These are phyloP conservation scores for Ogataea saltuana DNA, from an alignment of 805 yeast genomes.

Conservation along the genomic window DNA sequence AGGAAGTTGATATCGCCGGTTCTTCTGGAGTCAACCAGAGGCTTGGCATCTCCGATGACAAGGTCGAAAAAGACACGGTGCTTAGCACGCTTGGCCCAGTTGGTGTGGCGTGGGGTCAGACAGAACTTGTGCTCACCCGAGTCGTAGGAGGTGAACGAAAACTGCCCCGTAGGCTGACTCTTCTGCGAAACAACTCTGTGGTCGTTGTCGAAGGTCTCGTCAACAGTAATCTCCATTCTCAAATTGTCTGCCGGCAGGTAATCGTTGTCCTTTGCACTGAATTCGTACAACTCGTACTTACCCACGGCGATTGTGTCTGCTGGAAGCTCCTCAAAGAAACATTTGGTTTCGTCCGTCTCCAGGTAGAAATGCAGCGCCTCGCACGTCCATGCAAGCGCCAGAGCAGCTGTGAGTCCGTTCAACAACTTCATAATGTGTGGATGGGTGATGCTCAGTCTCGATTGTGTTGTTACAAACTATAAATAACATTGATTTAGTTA, in stretches of 20 bases:
- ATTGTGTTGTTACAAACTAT: background rate
- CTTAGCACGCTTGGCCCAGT: slow-evolving; percentile 46
- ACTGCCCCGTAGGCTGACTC: slow-evolving; percentile 63
- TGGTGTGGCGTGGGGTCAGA: slow-evolving; percentile 52
- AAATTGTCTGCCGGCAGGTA: slow-evolving; percentile 57
- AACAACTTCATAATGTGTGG: slow-evolving; percentile 20
- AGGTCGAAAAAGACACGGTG: slow-evolving; percentile 74
- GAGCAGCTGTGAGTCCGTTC: slow-evolving; percentile 12
- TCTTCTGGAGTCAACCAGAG: slow-evolving; percentile 67
- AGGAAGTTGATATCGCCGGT: slow-evolving; percentile 54
- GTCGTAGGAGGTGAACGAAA: slow-evolving; percentile 71
- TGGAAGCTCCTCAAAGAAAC: slow-evolving; percentile 82
- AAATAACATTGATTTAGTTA: slow-evolving; percentile 1
- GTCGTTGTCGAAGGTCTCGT: slow-evolving; percentile 75
- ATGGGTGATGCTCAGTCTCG: too few relatives aligned
- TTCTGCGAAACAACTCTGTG: slow-evolving; percentile 74
- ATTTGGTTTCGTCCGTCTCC: slow-evolving; percentile 70
- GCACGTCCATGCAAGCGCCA: slow-evolving; percentile 21
- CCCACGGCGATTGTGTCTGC: slow-evolving; percentile 81
- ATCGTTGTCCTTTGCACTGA: slow-evolving; percentile 45
- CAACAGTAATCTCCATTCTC: slow-evolving; percentile 67
- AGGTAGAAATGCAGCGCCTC: slow-evolving; percentile 76
- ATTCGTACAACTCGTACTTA: slow-evolving; percentile 67
- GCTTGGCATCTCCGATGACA: slow-evolving; percentile 63
- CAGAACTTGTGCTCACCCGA: slow-evolving; percentile 81